A percentile compares a stretch with the other conserved stretches of the same genome.
Evolutionary conservation across 306 rosid genomes (phyloP).

Genomic region (Lathyrus tuberosus): DNA sequence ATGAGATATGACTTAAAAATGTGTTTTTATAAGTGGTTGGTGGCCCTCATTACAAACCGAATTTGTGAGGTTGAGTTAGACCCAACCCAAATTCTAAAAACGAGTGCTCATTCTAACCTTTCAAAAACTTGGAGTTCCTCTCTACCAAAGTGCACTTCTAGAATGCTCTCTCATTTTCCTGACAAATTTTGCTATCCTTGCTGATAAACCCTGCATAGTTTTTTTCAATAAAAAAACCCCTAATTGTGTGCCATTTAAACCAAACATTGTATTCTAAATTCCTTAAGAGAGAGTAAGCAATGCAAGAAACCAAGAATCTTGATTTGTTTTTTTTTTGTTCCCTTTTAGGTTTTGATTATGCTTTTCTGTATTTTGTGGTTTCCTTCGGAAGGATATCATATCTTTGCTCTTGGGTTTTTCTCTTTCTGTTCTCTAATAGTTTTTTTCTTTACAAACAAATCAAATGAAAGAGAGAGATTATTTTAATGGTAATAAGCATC

Average conservation of each 20-base stretch:
- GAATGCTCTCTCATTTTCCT: not conserved
- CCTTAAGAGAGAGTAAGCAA: not conserved
- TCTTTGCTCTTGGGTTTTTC: constrained; percentile 7
- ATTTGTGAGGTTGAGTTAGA: not conserved
- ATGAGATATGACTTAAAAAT: not conserved
- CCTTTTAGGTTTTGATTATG: constrained; percentile 6
- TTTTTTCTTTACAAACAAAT: not conserved
- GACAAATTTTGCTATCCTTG: not conserved
- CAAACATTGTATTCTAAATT: constrained; percentile 13
- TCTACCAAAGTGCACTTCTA: not conserved
- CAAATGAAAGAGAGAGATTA: not conserved
- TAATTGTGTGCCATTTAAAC: not conserved
- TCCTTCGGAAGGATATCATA: constrained; percentile 5
- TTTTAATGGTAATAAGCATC: not conserved
- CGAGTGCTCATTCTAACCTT: not conserved
- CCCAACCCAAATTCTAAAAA: not conserved
- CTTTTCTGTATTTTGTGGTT: constrained; percentile 14
- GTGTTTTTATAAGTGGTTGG: not conserved
- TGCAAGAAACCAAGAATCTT: constrained; percentile 11
- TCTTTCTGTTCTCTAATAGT: constrained; percentile 1
- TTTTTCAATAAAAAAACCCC: not conserved
- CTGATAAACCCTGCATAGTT: not conserved
- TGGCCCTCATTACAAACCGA: not conserved
- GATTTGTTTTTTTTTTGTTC: constrained; percentile 6
- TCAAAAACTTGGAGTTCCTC: constrained; percentile 1